Evolutionary conservation across 2,329 filamentous ascomycete genomes (phyloP), one percentile per base, ranked within the genome.

Genomic region (Fusarium scirpi): DNA sequence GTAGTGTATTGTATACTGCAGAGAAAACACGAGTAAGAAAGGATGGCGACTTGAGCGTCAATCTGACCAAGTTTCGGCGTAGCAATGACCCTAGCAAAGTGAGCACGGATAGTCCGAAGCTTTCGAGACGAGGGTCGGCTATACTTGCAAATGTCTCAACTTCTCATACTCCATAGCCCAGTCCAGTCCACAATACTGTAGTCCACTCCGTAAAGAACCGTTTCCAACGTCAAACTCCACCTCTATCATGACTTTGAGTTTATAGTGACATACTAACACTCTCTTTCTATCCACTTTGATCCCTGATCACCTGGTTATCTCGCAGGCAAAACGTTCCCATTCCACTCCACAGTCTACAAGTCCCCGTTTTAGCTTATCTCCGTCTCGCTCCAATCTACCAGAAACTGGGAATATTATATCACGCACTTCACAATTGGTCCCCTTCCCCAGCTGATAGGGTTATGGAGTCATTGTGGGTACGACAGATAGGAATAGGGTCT

Each of bases 401-500:
- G 3, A 48, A 47, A 48, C 13, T 13, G 5, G 9, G 1, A 41
- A 11, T 13, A 61, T 61, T 55, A 66, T 60, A 65, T 61, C 48
- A 32, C 22, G 43, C 62, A 48, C 8, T 27, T 24, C 8, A 55
- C 32, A 4, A 61, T 54, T 55, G 47, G 63, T n/a, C 38, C 11
- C 29, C 6, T 30, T 32, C 15, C 18, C 25, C 12, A 29, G 54
- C 13, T 54, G 62, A 66, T 65, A 59, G 16, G 29, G 22, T 22
- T 46, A 66, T 66, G 55, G 47, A 66, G 62, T 38, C 48, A 49
- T 16, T 44, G 62, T 62, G 63, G 63, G 45, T 58, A 18, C 12
- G 6, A n/a, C n/a, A 45, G 54, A 66, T 66, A 66, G 55, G 27
- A 52, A 52, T 20, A 41, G 49, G 25, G 32, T 15, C 34, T 54